Conservation (phyloP, 2,329 filamentous ascomycete species). For the Lachnellula willkommii region DNA sequence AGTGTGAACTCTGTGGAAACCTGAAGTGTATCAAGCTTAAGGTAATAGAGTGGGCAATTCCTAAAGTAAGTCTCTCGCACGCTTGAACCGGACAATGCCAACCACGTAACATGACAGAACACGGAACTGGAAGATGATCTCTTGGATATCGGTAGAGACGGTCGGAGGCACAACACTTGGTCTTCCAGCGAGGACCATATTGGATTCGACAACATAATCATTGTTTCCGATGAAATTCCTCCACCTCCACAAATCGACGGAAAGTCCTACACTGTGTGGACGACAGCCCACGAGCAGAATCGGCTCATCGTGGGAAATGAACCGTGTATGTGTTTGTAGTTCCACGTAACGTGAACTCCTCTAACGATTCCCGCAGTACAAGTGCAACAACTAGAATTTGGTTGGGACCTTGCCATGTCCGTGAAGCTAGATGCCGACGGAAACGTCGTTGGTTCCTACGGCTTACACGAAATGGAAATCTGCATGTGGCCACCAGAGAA, state of each 20-base stretch:
- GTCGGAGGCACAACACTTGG: conserved; percentile 4
- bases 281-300: conserved; percentile 8
- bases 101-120: background rate
- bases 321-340: background rate
- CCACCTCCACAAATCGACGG: background rate
- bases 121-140: conserved; percentile 3
- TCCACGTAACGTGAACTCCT: background rate
- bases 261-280: conserved; percentile 11
- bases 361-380: conserved; percentile 4
- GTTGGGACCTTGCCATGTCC: conserved; percentile 11
- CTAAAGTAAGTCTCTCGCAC: conserved; percentile 4
- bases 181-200: background rate
- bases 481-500: background rate
- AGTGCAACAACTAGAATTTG: conserved; percentile 5
- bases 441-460: conserved; percentile 5
- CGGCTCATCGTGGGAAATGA: background rate
- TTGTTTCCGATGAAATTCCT: conserved; percentile 11
- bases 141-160: conserved; percentile 3
- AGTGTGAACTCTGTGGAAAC: background rate
- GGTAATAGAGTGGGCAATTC: conserved; percentile 12
- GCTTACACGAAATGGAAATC: background rate
- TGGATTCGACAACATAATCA: conserved; percentile 9
- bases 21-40: background rate
- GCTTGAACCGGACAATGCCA: background rate
- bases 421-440: conserved; percentile 3